These are phyloP conservation scores for Alternaria rosae DNA, from an alignment of 2,329 filamentous ascomycete genomes.

Conservation along the genomic window DNA sequence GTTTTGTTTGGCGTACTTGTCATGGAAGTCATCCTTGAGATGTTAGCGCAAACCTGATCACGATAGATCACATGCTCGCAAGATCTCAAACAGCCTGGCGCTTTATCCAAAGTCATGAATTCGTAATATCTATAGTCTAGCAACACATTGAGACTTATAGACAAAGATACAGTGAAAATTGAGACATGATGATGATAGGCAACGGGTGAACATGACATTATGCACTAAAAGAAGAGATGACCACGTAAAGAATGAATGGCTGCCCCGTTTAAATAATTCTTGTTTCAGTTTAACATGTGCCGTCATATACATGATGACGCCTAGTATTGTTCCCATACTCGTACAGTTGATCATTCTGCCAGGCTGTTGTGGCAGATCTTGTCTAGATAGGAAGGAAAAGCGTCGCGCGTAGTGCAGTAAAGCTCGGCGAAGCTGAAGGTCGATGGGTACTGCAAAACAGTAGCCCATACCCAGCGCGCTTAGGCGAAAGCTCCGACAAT, in stretches of 20 bases:
- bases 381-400: constrained; percentile 3
- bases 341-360: constrained; percentile 19
- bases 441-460: neutral
- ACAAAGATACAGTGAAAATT: neutral
- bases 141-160: neutral
- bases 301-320: neutral
- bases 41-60: too few species aligned
- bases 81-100: neutral
- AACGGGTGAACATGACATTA: constrained; percentile 48
- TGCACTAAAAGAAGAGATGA: constrained; percentile 37
- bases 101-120: neutral
- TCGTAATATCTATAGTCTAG: neutral
- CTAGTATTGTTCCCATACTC: constrained; percentile 17
- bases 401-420: constrained; percentile 17
- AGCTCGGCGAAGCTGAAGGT: neutral
- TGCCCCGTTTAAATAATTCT: constrained; percentile 41
- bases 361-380: neutral
- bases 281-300: constrained; percentile 17
- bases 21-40: neutral
- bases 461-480: neutral
- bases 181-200: constrained; percentile 39
- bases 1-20: neutral
- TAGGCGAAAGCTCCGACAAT: constrained; percentile 16
- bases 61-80: neutral
- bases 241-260: constrained; percentile 45